These are phyloP conservation scores for Oldenlandia corymbosa DNA, from an alignment of 257 asterid species.

Conservation along the genomic window DNA sequence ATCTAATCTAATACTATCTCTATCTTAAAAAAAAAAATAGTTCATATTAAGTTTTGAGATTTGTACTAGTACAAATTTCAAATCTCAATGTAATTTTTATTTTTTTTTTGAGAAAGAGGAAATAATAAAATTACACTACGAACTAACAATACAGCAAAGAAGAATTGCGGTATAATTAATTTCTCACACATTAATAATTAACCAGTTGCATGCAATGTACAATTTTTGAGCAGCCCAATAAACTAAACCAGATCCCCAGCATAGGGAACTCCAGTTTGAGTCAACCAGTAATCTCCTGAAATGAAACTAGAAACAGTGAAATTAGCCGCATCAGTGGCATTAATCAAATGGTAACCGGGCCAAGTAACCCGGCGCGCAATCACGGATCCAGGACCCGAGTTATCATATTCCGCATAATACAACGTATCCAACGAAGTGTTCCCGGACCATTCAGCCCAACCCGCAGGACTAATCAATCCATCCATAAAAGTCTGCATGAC, in stretches of 20 bases:
- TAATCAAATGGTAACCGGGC: conserved; percentile 48
- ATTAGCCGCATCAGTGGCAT: conserved; percentile 36
- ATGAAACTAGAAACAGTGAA: conserved; percentile 52
- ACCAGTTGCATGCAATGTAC: too few relatives aligned
- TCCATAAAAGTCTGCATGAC: conserved; percentile 48
- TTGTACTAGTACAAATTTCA: too few relatives aligned
- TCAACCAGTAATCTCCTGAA: conserved; percentile 56
- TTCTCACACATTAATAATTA: too few relatives aligned
- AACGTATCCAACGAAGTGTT: conserved; percentile 50
- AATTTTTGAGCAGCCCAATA: background rate
- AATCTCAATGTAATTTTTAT: too few relatives aligned
- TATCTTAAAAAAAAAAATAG: too few relatives aligned
- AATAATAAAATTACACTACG: too few relatives aligned
- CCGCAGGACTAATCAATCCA: conserved; percentile 36
- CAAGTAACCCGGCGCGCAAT: conserved; percentile 45
- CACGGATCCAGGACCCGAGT: conserved; percentile 50
- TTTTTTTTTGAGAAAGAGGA: too few relatives aligned
- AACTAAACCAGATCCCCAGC: conserved; percentile 35
- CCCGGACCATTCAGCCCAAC: conserved; percentile 58
- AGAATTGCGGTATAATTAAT: too few relatives aligned
- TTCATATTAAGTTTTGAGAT: too few relatives aligned
- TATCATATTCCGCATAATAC: conserved; percentile 56
- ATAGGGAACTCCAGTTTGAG: conserved; percentile 39
- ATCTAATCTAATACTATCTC: too few relatives aligned
- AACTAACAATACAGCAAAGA: too few relatives aligned